phyloP scores from a whole-genome alignment of 164 flowering plant species.

The Cinnamomum micranthum region DNA sequence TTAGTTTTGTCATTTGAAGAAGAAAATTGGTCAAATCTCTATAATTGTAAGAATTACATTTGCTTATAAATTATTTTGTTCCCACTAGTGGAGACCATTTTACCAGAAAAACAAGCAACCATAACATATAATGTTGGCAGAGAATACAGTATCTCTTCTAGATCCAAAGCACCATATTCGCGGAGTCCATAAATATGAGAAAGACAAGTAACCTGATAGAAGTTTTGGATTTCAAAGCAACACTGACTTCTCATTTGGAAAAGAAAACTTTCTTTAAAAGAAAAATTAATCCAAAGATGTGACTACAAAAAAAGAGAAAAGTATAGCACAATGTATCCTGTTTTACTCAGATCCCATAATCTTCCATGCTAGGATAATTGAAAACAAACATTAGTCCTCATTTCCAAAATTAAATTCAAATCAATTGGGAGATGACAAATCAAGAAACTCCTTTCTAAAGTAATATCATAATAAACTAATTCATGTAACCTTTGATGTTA shows the following conservation, averaged over 20 bases:
- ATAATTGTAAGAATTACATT: too few relatives aligned
- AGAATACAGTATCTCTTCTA: neutral
- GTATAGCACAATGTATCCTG: too few relatives aligned
- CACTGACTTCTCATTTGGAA: neutral
- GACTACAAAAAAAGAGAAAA: neutral
- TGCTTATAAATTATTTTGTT: too few relatives aligned
- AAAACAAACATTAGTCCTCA: too few relatives aligned
- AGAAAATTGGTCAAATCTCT: too few relatives aligned
- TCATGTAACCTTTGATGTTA: neutral
- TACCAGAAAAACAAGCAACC: neutral
- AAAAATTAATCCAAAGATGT: neutral
- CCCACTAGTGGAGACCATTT: too few relatives aligned
- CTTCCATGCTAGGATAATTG: too few relatives aligned
- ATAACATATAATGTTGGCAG: neutral
- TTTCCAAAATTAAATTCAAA: too few relatives aligned
- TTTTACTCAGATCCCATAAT: too few relatives aligned
- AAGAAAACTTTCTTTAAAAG: neutral
- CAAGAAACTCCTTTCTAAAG: neutral
- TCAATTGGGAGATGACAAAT: neutral
- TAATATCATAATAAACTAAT: neutral
- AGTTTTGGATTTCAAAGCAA: neutral
- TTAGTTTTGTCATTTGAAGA: too few relatives aligned
- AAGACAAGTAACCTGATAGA: neutral
- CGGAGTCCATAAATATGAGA: neutral
- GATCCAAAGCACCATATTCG: neutral